Evolutionary conservation across 352 stramenopile species (phyloP).

Genomic region (Thraustochytrium striatum): DNA sequence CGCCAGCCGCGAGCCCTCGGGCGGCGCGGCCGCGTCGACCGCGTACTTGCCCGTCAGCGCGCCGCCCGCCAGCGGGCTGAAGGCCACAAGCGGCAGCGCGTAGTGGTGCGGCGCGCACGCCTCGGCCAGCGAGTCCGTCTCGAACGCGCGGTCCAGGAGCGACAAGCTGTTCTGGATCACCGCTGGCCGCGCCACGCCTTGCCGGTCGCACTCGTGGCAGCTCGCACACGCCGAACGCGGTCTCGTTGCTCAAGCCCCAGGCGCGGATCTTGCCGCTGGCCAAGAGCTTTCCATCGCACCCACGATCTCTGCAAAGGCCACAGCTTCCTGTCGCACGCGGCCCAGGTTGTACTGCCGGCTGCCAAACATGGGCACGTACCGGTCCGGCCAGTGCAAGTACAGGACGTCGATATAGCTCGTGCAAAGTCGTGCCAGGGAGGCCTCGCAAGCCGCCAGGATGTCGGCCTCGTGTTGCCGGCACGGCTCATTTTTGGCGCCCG

Average conservation of each 20-base stretch:
- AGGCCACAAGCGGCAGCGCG: background rate
- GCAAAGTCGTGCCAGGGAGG: background rate
- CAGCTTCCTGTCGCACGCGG: background rate
- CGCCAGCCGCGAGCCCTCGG: background rate
- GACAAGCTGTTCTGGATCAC: slow-evolving; percentile 4
- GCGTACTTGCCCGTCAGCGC: slow-evolving; percentile 13
- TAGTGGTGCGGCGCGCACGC: background rate
- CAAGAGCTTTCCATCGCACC: background rate
- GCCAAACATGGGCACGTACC: slow-evolving; percentile 16
- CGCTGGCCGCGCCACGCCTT: background rate
- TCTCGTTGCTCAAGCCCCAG: slow-evolving; percentile 20
- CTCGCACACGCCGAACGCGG: background rate
- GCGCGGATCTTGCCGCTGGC: background rate
- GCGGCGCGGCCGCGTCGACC: background rate
- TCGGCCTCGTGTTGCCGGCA: background rate
- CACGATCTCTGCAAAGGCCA: background rate
- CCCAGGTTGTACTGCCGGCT: background rate
- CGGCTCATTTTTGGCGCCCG: background rate
- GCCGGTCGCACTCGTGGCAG: background rate
- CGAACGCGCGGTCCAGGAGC: background rate
- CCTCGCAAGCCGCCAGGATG: background rate
- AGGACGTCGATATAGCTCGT: slow-evolving; percentile 8
- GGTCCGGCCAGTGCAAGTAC: slow-evolving; percentile 11
- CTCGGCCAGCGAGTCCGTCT: background rate
- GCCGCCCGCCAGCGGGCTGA: background rate